A percentile compares a stretch with the other conserved stretches of the same genome.
These are phyloP conservation scores for Penicillium sclerotiorum DNA, from an alignment of 2,329 filamentous ascomycete genomes.

Conservation along the genomic window DNA sequence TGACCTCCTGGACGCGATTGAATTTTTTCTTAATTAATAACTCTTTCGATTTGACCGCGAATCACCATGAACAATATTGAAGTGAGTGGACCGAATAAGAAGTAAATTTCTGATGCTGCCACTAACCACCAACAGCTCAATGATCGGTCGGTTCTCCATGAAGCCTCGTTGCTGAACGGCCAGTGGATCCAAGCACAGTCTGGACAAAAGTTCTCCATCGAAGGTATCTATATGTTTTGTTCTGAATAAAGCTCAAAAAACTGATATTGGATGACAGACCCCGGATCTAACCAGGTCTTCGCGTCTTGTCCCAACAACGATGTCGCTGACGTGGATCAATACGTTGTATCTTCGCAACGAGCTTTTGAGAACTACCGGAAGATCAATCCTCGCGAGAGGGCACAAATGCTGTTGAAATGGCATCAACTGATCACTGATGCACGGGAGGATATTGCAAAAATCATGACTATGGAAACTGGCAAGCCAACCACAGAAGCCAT, in stretches of 20 bases:
- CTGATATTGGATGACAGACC: constrained; percentile 2
- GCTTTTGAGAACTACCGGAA: constrained; percentile 62
- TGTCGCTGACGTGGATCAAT: constrained; percentile 10
- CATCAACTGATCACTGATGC: constrained; percentile 64
- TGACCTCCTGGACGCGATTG: too few relatives aligned
- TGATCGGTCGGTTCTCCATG: constrained; percentile 10
- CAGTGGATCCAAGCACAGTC: constrained; percentile 11
- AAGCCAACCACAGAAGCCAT: background rate
- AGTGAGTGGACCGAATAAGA: too few relatives aligned
- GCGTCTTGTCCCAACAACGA: constrained; percentile 11
- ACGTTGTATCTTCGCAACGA: constrained; percentile 42
- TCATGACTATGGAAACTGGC: background rate
- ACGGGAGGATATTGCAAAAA: constrained; percentile 55
- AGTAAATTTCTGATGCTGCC: background rate
- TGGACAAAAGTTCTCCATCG: constrained; percentile 10
- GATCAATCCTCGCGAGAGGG: constrained; percentile 60
- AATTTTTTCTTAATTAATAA: too few relatives aligned
- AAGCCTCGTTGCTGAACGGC: constrained; percentile 13
- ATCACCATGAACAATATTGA: too few relatives aligned
- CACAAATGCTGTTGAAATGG: constrained; percentile 64
- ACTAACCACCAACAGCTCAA: constrained; percentile 5
- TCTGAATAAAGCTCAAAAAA: background rate
- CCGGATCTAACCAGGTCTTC: constrained; percentile 11
- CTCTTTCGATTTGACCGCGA: too few relatives aligned
- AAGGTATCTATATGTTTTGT: constrained; percentile 1